These are phyloP conservation scores for Malus hybrid DNA, from an alignment of 331 rosid genomes.

Conservation along the genomic window DNA sequence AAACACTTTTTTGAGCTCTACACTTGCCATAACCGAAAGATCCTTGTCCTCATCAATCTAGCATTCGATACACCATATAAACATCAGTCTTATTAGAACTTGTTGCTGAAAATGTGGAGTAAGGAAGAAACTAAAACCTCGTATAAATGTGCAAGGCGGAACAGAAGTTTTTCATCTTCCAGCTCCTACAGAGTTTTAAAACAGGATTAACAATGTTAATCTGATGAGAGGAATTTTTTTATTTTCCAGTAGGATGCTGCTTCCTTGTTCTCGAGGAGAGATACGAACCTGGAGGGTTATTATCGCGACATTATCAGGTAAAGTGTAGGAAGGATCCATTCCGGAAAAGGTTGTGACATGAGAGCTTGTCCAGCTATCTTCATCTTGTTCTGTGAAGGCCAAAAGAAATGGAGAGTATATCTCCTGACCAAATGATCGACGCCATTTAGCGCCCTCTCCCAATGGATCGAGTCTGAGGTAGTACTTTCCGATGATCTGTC, in stretches of 20 bases:
- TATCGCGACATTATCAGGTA: slow-evolving; percentile 72
- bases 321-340: slow-evolving; percentile 46
- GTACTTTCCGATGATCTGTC: slow-evolving; percentile 62
- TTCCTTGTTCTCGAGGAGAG: neutral
- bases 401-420: slow-evolving; percentile 70
- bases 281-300: slow-evolving; percentile 66
- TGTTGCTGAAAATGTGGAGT: neutral
- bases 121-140: slow-evolving; percentile 37
- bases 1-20: slow-evolving; percentile 58
- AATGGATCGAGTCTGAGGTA: slow-evolving; percentile 64
- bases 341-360: slow-evolving; percentile 52
- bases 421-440: slow-evolving; percentile 75
- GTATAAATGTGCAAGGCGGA: slow-evolving; percentile 68
- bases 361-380: slow-evolving; percentile 46
- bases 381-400: slow-evolving; percentile 71
- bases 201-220: neutral
- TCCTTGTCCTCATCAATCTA: slow-evolving; percentile 61
- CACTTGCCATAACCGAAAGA: slow-evolving; percentile 52
- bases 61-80: slow-evolving; percentile 12
- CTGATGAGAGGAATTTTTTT: neutral
- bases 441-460: slow-evolving; percentile 87
- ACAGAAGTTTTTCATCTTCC: slow-evolving; percentile 52
- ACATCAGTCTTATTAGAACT: neutral
- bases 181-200: slow-evolving; percentile 44
- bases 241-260: neutral